Base-by-base conservation (phyloP, 2,329 filamentous ascomycete species). In the Fusarium sarcochroum region DNA sequence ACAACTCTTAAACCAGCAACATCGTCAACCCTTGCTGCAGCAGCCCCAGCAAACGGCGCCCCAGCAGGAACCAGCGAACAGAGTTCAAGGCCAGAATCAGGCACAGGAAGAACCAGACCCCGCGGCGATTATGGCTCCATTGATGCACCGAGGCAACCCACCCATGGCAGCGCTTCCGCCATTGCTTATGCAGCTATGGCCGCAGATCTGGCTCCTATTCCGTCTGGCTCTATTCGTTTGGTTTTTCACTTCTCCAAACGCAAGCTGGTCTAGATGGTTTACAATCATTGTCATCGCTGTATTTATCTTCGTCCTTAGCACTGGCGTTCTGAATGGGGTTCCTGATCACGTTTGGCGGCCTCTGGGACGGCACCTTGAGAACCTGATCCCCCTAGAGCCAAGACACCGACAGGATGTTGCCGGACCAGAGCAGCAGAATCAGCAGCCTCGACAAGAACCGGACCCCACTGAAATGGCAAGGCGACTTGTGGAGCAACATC, bases 151-250 rank as follows among this genome's bases (percentile, higher is more conserved):
- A 9, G 80, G 79, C 53, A 84, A 84, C 48, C 80, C 80, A n/a
- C 70, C 73, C 9, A 77, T 67, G 23, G 76, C 66, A 18, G 79
- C 74, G 9, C 40, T 80, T 9, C 77, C 77, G 6, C 76, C 76
- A 21, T 42, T 80, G 14, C 53, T 81, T 7, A 63, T 79, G 53
- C 75, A 76, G 17, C 54, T 87, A n/a, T 86, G 85, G 81, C 87
- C 87, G n/a, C 85, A 90, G 52, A 74, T 91, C 27, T 91, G 88
- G 89, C 81, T 90, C 51, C 69, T 90, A 2, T 78, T 88, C 35
- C 84, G 89, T 9, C 77, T 91, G 10, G 80, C 82, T 13, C 77
- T 87, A 7, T 89, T 91, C 73, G 83, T 90, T 14, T 91, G 87
- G 87, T 88, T 89, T 77, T 90, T 91, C 63, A 90, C 88, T 1